Percentiles rank a stretch among this genome's conserved stretches.
phyloP scores from a whole-genome alignment of 345 rosid genomes.

The Adansonia digitata region DNA sequence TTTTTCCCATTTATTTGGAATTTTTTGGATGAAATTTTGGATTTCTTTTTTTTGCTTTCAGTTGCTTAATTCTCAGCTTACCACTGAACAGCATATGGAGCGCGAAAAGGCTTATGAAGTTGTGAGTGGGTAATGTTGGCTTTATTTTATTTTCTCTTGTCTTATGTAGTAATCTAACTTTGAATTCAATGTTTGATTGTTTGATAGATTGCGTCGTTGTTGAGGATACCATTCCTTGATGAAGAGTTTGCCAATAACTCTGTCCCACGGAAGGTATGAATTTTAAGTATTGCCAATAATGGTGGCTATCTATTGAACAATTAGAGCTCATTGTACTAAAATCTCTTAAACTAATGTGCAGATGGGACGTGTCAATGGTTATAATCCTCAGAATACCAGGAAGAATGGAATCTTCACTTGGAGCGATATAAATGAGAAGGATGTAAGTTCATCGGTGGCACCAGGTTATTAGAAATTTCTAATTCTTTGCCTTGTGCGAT shows the following conservation, averaged over 20 bases:
- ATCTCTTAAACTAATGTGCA: constrained; percentile 27
- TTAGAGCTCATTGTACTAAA: background rate
- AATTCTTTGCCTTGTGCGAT: background rate
- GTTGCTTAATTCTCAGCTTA: constrained; percentile 81
- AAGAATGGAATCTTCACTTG: constrained; percentile 61
- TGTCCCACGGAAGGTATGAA: constrained; percentile 66
- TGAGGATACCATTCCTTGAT: constrained; percentile 83
- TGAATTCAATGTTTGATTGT: constrained; percentile 1
- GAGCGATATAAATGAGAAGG: constrained; percentile 62
- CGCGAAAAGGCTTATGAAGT: constrained; percentile 84
- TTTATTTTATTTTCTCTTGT: constrained; percentile 5
- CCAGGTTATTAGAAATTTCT: constrained; percentile 29
- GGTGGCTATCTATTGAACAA: background rate
- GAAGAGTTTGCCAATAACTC: constrained; percentile 67
- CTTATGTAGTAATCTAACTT: background rate
- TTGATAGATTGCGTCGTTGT: constrained; percentile 64
- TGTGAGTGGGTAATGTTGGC: constrained; percentile 22
- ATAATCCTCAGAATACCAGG: constrained; percentile 43
- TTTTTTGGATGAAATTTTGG: background rate
- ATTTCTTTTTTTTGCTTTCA: constrained; percentile 18
- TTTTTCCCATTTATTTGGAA: background rate
- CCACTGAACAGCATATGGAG: constrained; percentile 66
- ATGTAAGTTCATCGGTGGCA: constrained; percentile 21
- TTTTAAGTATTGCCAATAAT: background rate
- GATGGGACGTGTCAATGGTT: constrained; percentile 71